Percentiles rank a stretch among this genome's conserved stretches.
These are phyloP conservation scores for Petrea volubilis DNA, from an alignment of 257 asterid genomes.

Conservation along the genomic window DNA sequence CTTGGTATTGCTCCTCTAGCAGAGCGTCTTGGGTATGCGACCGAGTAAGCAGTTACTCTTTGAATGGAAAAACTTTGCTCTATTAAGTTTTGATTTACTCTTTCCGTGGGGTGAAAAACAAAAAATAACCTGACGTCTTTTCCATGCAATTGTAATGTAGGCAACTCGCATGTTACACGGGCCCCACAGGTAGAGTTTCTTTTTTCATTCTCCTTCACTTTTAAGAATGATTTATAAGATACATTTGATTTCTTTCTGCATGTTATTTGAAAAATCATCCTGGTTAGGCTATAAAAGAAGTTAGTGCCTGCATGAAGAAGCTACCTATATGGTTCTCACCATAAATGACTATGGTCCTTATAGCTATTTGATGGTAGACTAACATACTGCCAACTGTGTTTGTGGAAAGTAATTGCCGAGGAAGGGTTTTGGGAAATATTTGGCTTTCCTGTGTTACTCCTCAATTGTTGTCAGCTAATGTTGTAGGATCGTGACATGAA, in stretches of 20 bases:
- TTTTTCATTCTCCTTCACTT: not conserved
- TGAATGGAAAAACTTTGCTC: slow-evolving; percentile 1
- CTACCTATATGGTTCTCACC: not conserved
- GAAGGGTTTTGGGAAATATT: too few species aligned
- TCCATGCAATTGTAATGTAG: slow-evolving; percentile 38
- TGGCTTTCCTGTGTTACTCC: too few species aligned
- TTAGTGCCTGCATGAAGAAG: not conserved
- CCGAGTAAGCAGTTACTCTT: slow-evolving; percentile 68
- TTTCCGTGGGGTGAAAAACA: not conserved
- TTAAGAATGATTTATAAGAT: not conserved
- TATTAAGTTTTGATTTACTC: not conserved
- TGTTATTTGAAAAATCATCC: not conserved
- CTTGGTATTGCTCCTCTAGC: slow-evolving; percentile 92
- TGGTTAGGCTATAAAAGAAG: too few species aligned
- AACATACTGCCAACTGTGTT: too few species aligned
- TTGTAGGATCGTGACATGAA: too few species aligned
- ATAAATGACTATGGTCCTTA: not conserved
- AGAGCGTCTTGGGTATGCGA: slow-evolving; percentile 94
- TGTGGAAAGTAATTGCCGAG: too few species aligned
- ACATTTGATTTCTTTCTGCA: not conserved
- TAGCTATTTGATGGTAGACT: not conserved
- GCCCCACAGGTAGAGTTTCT: slow-evolving; percentile 63
- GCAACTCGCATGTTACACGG: slow-evolving; percentile 72
- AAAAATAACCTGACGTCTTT: slow-evolving; percentile 18
- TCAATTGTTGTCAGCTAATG: too few species aligned